Evolutionary conservation across 345 rosid species (phyloP).

Genomic region (Hibiscus trionum): DNA sequence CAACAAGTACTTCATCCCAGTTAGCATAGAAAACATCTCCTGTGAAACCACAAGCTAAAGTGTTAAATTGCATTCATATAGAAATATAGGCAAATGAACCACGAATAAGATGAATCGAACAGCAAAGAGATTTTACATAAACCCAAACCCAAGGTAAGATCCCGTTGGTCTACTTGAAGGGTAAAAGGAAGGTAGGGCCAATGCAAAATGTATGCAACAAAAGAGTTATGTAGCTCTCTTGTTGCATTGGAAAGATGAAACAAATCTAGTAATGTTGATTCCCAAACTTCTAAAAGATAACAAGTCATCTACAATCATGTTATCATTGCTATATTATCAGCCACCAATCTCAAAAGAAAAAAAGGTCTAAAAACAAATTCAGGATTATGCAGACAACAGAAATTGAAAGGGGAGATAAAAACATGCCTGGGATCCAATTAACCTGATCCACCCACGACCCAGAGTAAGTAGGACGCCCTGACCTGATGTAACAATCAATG

Average conservation of each 20-base stretch:
- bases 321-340: background rate
- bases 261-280: no score
- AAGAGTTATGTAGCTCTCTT: background rate
- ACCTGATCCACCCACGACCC: conserved; percentile 91
- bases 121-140: background rate
- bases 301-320: background rate
- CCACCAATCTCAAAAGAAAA: background rate
- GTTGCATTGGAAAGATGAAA: background rate
- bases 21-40: conserved; percentile 90
- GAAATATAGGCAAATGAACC: background rate
- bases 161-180: background rate
- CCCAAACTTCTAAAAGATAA: background rate
- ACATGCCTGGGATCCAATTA: conserved; percentile 70
- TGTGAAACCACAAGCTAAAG: conserved; percentile 18
- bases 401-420: background rate
- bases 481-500: conserved; percentile 40
- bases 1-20: conserved; percentile 91
- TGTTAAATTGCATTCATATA: background rate
- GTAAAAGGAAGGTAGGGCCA: background rate
- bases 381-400: background rate
- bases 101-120: background rate
- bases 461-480: conserved; percentile 62
- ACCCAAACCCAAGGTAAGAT: background rate
- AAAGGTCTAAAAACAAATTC: background rate
- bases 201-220: background rate